Conservation (phyloP, 202 grass and related monocot species). For the Setaria italica region DNA sequence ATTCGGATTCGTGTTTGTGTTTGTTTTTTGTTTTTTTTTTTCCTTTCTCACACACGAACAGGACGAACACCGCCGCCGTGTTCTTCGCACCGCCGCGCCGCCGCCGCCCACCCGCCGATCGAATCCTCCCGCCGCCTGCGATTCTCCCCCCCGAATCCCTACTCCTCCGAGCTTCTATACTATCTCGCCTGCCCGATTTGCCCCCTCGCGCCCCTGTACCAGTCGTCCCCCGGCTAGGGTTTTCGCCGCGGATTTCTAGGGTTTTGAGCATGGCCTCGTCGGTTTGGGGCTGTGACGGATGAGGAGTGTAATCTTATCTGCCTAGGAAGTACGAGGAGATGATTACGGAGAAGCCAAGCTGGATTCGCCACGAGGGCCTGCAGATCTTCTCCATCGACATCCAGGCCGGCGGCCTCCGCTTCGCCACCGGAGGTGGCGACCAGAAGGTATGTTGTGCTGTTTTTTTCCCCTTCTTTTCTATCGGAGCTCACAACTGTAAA, state of each 20-base stretch:
- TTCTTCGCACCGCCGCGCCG: constrained; percentile 48
- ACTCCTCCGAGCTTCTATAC: not conserved
- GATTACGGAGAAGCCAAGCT: constrained; percentile 96
- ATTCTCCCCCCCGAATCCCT: not conserved
- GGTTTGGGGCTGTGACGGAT: constrained; percentile 4
- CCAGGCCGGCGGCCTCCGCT: constrained; percentile 79
- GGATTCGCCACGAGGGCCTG: constrained; percentile 92
- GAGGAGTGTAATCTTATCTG: not conserved
- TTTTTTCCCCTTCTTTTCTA: not conserved
- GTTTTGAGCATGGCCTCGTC: constrained; percentile 49
- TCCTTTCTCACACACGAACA: constrained; percentile 26
- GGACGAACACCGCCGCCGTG: constrained; percentile 45
- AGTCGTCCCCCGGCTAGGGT: constrained; percentile 30
- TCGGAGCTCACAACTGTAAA: not conserved
- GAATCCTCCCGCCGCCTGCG: not conserved
- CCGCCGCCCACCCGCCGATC: constrained; percentile 11
- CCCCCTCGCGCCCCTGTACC: not conserved
- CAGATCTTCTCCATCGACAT: constrained; percentile 99
- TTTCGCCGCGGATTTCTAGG: constrained; percentile 47
- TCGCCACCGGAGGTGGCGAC: constrained; percentile 94
- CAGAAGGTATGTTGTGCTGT: constrained; percentile 68
- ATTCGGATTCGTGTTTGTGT: constrained; percentile 22
- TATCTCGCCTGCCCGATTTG: not conserved
- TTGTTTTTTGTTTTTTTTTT: constrained; percentile 19
- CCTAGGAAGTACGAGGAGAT: constrained; percentile 38